These are phyloP conservation scores for Kwoniella sp. DNA, from an alignment of 768 basidiomycete genomes.

Conservation along the genomic window DNA sequence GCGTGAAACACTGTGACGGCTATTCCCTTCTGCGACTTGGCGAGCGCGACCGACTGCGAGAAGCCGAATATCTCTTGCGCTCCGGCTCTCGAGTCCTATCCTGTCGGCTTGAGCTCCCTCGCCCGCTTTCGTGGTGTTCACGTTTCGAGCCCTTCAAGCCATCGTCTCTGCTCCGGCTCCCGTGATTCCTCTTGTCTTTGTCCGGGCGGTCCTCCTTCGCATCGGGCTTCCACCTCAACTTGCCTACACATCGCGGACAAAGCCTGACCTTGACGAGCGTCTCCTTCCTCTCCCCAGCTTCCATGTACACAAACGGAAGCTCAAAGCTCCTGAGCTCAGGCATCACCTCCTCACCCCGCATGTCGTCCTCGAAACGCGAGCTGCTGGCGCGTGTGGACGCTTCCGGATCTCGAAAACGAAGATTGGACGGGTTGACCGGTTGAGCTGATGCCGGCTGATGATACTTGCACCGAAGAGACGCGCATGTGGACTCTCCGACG, in stretches of 20 bases:
- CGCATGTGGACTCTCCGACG: slow-evolving; percentile 81
- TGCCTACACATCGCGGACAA: slow-evolving; percentile 71
- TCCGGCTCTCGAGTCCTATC: too few relatives aligned
- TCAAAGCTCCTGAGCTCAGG: slow-evolving; percentile 67
- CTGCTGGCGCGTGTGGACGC: background rate
- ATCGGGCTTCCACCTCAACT: slow-evolving; percentile 65
- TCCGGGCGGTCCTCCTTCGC: slow-evolving; percentile 2
- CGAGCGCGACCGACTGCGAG: too few relatives aligned
- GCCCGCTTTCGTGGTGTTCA: too few relatives aligned
- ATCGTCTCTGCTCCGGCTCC: slow-evolving; percentile 1
- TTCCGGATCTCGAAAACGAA: slow-evolving; percentile 6
- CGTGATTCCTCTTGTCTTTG: background rate
- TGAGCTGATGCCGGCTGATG: slow-evolving; percentile 52
- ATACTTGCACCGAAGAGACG: slow-evolving; percentile 74
- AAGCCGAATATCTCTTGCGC: too few relatives aligned
- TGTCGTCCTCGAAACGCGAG: background rate
- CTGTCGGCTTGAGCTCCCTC: too few relatives aligned
- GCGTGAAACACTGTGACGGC: too few relatives aligned
- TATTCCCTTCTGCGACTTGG: too few relatives aligned
- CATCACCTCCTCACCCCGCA: slow-evolving; percentile 10
- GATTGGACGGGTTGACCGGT: background rate
- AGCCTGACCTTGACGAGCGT: slow-evolving; percentile 88
- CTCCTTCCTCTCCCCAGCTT: slow-evolving; percentile 66
- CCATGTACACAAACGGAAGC: slow-evolving; percentile 82
- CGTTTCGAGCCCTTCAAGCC: too few relatives aligned